These are phyloP conservation scores for Megacollybia marginata DNA, from an alignment of 768 basidiomycete species.

Conservation along the genomic window DNA sequence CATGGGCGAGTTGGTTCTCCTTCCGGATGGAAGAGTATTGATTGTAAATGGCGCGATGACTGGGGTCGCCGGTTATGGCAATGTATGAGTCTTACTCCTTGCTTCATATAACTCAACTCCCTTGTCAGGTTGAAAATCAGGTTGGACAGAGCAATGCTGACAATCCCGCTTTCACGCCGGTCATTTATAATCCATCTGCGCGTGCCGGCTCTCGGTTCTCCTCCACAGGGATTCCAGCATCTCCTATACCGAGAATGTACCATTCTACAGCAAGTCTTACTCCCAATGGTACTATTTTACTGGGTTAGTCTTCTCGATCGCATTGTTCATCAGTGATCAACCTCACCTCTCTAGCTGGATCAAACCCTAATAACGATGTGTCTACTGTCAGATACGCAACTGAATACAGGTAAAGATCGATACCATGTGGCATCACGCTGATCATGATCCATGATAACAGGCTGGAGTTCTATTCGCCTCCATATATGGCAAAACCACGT, in stretches of 20 bases:
- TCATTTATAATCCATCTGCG: conserved; percentile 24
- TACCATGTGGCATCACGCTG: neutral
- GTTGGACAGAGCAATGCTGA: conserved; percentile 31
- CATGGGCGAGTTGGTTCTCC: conserved; percentile 28
- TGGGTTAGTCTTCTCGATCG: conserved; percentile 7
- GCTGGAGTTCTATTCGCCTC: conserved; percentile 33
- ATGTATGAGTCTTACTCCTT: conserved; percentile 11
- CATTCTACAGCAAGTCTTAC: conserved; percentile 25
- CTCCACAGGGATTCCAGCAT: conserved; percentile 20
- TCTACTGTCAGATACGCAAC: conserved; percentile 14
- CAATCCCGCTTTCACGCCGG: conserved; percentile 24
- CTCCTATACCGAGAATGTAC: conserved; percentile 25
- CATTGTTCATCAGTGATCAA: neutral
- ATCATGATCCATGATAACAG: conserved; percentile 8
- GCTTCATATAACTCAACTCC: neutral
- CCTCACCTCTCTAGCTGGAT: conserved; percentile 26
- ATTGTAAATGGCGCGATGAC: conserved; percentile 36
- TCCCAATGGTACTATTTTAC: conserved; percentile 23
- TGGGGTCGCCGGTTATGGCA: conserved; percentile 32
- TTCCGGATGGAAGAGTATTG: conserved; percentile 33
- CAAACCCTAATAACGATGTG: conserved; percentile 34
- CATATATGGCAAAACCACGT: conserved; percentile 30
- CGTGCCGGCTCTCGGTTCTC: conserved; percentile 22
- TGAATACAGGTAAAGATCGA: conserved; percentile 23
- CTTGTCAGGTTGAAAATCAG: conserved; percentile 19